Base-by-base conservation (phyloP, 1,139 yeast genomes). In the Scheffersomyces lignicola region DNA sequence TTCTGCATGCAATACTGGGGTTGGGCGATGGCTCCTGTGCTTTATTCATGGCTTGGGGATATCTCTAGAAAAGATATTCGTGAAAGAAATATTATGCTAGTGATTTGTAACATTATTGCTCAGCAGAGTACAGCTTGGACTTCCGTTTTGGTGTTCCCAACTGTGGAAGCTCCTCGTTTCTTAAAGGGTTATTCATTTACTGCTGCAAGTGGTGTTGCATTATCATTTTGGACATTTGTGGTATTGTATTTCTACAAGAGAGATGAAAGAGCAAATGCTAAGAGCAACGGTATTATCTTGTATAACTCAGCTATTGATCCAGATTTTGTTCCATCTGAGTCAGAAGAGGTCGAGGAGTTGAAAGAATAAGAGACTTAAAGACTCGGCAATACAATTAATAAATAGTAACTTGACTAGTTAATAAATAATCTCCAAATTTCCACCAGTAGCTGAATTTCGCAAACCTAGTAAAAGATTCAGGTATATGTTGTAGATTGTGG, bases 241-340 rank as follows among this genome's bases (percentile, higher is more conserved):
- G 82, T 76, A 5, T 65, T 79, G 42, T 73, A 63, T 48, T 65
- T 76, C 41, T 80, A 79, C 61, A 81, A 80, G 56, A 67, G 68
- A 32, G 75, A 78, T 36, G 87, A 81, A 50, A 66, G 70, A 39
- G 55, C 54, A 33, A 51, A 65, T 38, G 82, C 85, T 9, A 55
- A 58, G 32, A 70, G 64, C 17, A 76, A 79, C 43, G 83, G 82
- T 21, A 74, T 77, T 38, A 61, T 68, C 21, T 38, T 76, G 14
- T 74, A 65, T 49, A 69, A 75, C 44, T 69, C 79, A 3, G 39
- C 33, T 6, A 26, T 21, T 5, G 29, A 26, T 26, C 29, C 29
- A 7, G 29, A 26, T 26, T 26, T 26, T 16, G 20, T 9, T 6
- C 20, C 29, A 15, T 26, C 29, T 15, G 29, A 26, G 18, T 24